Conservation (phyloP, 345 rosid genomes). For the Zanthoxylum bungeanum region DNA sequence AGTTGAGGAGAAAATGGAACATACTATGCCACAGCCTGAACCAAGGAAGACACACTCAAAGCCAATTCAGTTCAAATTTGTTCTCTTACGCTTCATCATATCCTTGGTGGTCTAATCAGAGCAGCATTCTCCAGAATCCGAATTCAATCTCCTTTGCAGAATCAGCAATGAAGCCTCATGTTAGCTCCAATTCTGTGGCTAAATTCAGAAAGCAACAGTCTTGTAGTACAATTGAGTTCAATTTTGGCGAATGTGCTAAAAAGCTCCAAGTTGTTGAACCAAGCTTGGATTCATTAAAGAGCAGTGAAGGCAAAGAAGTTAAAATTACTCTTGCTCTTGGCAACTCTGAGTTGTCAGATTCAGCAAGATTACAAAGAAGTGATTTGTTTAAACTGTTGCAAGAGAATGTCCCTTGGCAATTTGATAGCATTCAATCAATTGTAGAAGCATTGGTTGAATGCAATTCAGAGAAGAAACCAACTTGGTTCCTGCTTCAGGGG, state of each 20-base stretch:
- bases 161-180: conserved; percentile 35
- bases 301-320: conserved; percentile 64
- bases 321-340: conserved; percentile 82
- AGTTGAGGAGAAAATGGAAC: conserved; percentile 70
- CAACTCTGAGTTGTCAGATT: conserved; percentile 40
- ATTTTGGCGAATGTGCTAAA: conserved; percentile 32
- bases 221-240: conserved; percentile 66
- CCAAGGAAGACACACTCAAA: conserved; percentile 29
- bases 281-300: conserved; percentile 62
- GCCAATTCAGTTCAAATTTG: conserved; percentile 9
- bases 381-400: conserved; percentile 40
- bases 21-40: conserved; percentile 60
- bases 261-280: conserved; percentile 36
- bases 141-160: conserved; percentile 41
- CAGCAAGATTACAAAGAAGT: conserved; percentile 28
- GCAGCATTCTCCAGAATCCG: conserved; percentile 42
- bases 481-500: conserved; percentile 67
- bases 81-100: conserved; percentile 33
- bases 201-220: conserved; percentile 68
- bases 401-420: conserved; percentile 78
- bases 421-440: conserved; percentile 47
- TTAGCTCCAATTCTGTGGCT: conserved; percentile 40
- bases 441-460: conserved; percentile 39
- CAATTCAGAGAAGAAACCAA: conserved; percentile 30
- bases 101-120: conserved; percentile 50